Evolutionary conservation across 805 yeast genomes (phyloP), one percentile per base, ranked within the genome.

Genomic region (Blastobotrys chiropterorum): DNA sequence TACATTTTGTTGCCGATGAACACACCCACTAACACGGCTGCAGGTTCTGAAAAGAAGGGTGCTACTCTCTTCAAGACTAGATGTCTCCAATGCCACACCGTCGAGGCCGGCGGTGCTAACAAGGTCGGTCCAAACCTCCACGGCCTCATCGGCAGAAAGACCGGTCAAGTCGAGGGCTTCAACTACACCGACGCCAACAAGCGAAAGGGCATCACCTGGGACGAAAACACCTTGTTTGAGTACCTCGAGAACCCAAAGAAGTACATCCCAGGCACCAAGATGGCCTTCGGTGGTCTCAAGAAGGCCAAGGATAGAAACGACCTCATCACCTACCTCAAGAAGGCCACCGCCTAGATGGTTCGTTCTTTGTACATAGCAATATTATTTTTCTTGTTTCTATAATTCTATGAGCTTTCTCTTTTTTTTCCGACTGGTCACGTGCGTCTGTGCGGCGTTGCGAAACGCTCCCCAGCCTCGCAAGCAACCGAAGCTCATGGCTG

Each of bases 261-360:
- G 80, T 94, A 90, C 81, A 90, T 94, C 65, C 99, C 99, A 72
- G 99, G 99, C 75, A 94, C 98, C 80, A 94, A 94, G 86, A 94
- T 94, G 99, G 98, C 99, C 61, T 94, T 92, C 68, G 99, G 97
- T 78, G 99, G 99, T 79, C 83, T 94, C 76, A 94, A 94, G 90
- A 94, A 94, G 83, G 85, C 90, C 61, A 92, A 90, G 85, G 99
- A 94, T 81, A 89, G 98, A 85, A 87, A 88, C 78, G 98, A 94
- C 74, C 78, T 94, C 73, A 76, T 92, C 68, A 82, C 98, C 66
- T 92, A 89, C 86, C 80, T 92, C 56, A 67, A 70, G 69, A 63
- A 63, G 51, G 67, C 74, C 26, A 63, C 71, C 56, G 69, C 66
- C 50, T 68, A 67, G 61, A 20, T 22, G 2, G n/a, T 44, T 21